Conservation (phyloP, 2,329 filamentous ascomycete genomes). For the Emericellopsis cladophorae region DNA sequence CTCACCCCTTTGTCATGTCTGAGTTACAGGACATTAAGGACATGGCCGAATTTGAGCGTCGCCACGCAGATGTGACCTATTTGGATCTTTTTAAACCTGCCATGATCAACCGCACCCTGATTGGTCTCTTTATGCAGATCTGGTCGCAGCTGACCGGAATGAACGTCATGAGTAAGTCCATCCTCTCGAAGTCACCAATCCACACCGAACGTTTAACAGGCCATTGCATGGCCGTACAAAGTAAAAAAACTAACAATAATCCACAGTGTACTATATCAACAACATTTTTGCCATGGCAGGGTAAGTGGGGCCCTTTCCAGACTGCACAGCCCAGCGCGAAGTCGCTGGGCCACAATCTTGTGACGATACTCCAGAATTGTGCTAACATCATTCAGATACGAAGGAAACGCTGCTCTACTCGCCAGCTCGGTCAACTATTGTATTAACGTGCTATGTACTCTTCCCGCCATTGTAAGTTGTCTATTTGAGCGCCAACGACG, state of each 20-base stretch:
- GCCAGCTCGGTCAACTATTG: slow-evolving; percentile 48
- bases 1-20: slow-evolving; percentile 50
- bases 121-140: slow-evolving; percentile 38
- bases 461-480: slow-evolving; percentile 45
- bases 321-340: background rate
- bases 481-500: too few species aligned
- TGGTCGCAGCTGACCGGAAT: slow-evolving; percentile 45
- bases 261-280: slow-evolving; percentile 48
- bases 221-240: background rate
- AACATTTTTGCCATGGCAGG: slow-evolving; percentile 26
- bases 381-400: background rate
- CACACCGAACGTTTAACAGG: too few species aligned
- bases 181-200: background rate
- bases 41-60: slow-evolving; percentile 60
- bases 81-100: slow-evolving; percentile 61
- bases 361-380: background rate
- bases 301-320: slow-evolving; percentile 9
- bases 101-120: slow-evolving; percentile 41
- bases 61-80: slow-evolving; percentile 57
- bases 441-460: slow-evolving; percentile 70
- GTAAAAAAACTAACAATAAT: background rate
- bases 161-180: slow-evolving; percentile 41
- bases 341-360: background rate
- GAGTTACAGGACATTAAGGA: slow-evolving; percentile 65
- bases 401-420: slow-evolving; percentile 33